Conservation (phyloP, 108 stramenopile genomes). For the Nitzschia sp. region DNA sequence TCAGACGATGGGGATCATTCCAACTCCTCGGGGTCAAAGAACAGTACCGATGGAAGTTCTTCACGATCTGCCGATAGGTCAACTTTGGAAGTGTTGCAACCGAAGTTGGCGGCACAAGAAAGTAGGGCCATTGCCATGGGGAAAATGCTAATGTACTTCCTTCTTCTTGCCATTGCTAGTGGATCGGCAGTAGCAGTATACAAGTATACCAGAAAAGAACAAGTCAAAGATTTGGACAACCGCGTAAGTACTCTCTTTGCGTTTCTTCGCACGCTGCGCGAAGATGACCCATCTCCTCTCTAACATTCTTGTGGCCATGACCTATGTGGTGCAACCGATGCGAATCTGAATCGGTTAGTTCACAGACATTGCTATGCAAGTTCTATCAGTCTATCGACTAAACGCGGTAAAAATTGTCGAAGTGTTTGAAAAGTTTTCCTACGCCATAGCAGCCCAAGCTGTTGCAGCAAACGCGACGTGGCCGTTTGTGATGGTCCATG, state of each 20-base stretch:
- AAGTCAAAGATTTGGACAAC: background rate
- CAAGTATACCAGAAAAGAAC: background rate
- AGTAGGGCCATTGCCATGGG: background rate
- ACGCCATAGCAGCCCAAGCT: background rate
- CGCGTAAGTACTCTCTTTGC: background rate
- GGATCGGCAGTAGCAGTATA: background rate
- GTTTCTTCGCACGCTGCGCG: background rate
- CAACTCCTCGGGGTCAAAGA: background rate
- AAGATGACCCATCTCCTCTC: background rate
- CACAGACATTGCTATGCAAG: background rate
- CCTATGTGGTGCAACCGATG: too few relatives aligned
- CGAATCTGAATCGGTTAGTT: background rate
- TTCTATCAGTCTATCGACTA: background rate
- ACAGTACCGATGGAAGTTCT: background rate
- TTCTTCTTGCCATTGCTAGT: background rate
- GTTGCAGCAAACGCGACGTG: background rate
- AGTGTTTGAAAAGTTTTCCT: background rate
- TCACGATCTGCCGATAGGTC: background rate
- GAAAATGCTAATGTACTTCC: background rate
- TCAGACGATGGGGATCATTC: too few relatives aligned
- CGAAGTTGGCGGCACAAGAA: background rate
- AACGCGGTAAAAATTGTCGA: background rate
- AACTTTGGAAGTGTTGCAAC: background rate
- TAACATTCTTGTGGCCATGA: too few relatives aligned
- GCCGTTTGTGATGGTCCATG: constrained; percentile 13